Conservation (phyloP, 2,329 filamentous ascomycete genomes). For the Polychaeton citri region DNA sequence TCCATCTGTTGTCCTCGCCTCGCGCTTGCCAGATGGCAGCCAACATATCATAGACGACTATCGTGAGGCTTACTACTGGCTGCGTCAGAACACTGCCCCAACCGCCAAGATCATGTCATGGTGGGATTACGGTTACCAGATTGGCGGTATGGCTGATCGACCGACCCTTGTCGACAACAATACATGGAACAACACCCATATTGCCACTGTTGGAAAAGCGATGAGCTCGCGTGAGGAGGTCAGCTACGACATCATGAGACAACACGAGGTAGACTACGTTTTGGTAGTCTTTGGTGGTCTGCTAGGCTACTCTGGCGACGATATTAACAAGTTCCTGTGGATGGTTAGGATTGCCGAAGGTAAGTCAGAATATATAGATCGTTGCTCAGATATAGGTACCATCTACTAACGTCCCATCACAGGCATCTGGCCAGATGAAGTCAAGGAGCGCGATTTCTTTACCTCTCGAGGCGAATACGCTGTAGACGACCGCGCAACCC, state of each 20-base stretch:
- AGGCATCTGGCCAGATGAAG: constrained; percentile 93
- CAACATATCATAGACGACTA: constrained; percentile 99
- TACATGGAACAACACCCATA: constrained; percentile 99
- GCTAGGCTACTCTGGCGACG: constrained; percentile 91
- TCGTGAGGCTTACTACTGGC: constrained; percentile 98
- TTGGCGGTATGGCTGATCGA: constrained; percentile 96
- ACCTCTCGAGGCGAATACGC: constrained; percentile 87
- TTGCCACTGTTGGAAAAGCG: constrained; percentile 95
- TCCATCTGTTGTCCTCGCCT: constrained; percentile 89
- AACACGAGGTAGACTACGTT: constrained; percentile 99
- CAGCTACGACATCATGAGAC: constrained; percentile 94
- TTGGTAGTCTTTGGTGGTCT: constrained; percentile 92
- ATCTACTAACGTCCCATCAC: constrained; percentile 3
- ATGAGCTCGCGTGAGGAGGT: constrained; percentile 97
- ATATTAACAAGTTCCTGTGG: constrained; percentile 99
- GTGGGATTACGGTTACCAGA: constrained; percentile 99
- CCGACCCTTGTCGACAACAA: constrained; percentile 98
- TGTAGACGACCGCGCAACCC: constrained; percentile 83
- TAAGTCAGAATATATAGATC: constrained; percentile 4
- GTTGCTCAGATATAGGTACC: background rate
- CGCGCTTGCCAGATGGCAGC: constrained; percentile 79
- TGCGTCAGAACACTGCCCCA: constrained; percentile 87
- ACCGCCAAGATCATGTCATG: constrained; percentile 99
- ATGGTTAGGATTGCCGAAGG: constrained; percentile 99
- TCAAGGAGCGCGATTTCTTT: constrained; percentile 95